Base-by-base conservation (phyloP, 1,284 basidiomycete species). In the Bjerkandera adusta region DNA sequence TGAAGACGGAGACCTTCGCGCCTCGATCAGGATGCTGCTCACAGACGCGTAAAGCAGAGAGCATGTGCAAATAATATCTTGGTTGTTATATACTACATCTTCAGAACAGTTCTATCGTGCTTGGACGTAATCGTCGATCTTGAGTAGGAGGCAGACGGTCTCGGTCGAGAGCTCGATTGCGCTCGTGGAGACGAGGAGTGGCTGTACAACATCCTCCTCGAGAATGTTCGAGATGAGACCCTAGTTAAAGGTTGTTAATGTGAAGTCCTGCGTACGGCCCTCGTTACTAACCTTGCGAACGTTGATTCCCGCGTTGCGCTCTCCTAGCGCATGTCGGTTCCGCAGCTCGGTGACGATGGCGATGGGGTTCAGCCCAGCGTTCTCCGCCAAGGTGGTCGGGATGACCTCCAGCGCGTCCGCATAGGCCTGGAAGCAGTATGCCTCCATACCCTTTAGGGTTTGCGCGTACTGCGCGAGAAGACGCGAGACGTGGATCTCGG, bases 371-470 rank as follows among this genome's bases (percentile, higher is more conserved):
- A 99, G 73, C 39, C 97, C 97, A 7, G 97, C 97, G 64, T 99
- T 99, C 71, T 99, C 97, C 8, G 97, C 97, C 7, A 99, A 77
- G 0, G 97, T 99, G 3, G 91, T 97, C 2, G 97, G 97, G 57
- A 99, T 98, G 51, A 99, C 88, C 69, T 99, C 97, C 48, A 99
- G 80, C 4, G 97, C 94, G 64, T 99, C 97, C 29, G 97, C 94
- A 60, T 94, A 99, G 3, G 95, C 95, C 64, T 97, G 91, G 85
- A 96, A 97, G 69, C 97, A 98, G 70, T 99, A 99, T 5, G 95
- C 92, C 70, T 99, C 95, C 89, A 98, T 97, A 44, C 97, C 96
- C 68, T 90, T 97, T 56, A 99, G 79, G 0, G 93, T 90, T 59
- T 97, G 92, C 4, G 95, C 87, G 61, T 97, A 83, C 67, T 97